phyloP scores from a whole-genome alignment of 441 rosid species.

The Corymbia citriodora region DNA sequence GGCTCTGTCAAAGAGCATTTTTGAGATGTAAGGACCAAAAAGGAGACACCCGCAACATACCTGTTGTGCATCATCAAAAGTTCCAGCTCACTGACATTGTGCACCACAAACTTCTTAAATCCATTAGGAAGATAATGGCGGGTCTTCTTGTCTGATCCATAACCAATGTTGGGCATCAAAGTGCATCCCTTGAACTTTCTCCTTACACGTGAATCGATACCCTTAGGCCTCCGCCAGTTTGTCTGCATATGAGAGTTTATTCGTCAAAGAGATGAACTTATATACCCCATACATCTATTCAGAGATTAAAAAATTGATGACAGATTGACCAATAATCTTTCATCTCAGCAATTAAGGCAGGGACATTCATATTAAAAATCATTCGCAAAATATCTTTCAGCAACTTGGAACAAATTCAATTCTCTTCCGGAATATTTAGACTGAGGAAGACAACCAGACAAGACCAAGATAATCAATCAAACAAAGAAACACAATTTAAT shows the following conservation, averaged over 20 bases:
- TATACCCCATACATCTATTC: neutral
- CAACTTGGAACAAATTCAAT: neutral
- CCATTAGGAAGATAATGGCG: constrained; percentile 77
- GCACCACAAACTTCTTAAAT: constrained; percentile 66
- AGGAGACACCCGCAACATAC: constrained; percentile 5
- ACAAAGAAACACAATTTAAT: neutral
- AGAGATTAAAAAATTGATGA: neutral
- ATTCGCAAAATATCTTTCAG: neutral
- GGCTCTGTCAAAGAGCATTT: neutral
- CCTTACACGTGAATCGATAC: constrained; percentile 77
- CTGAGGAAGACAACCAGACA: neutral
- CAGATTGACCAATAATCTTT: neutral
- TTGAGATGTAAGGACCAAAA: neutral
- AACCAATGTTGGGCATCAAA: constrained; percentile 72
- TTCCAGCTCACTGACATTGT: constrained; percentile 51
- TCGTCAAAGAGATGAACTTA: neutral
- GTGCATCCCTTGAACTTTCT: constrained; percentile 74
- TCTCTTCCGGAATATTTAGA: neutral
- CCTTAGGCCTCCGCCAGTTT: constrained; percentile 74
- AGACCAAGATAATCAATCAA: neutral
- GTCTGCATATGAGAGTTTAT: constrained; percentile 13
- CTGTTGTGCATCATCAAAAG: constrained; percentile 78
- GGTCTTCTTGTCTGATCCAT: constrained; percentile 65
- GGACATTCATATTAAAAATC: neutral
- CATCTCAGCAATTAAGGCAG: neutral